Evolutionary conservation across 2,329 filamentous ascomycete species (phyloP), one percentile per base, ranked within the genome.

Genomic region (Trichoderma cornu-damae): DNA sequence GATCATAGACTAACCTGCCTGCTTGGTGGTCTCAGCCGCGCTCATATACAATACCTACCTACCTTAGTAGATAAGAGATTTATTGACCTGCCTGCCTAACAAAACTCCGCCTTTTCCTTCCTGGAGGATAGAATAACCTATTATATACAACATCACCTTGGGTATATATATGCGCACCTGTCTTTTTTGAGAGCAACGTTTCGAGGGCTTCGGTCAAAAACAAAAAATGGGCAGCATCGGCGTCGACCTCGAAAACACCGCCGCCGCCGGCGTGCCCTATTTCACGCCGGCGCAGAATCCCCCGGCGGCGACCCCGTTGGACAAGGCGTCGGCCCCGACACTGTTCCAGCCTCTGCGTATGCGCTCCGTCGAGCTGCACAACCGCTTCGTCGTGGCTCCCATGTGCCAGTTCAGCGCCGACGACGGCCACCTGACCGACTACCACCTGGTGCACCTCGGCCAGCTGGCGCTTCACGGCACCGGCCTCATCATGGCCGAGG

Each of bases 391-490:
- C 50, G 80, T 83, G 48, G 77, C 79, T 52, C 83, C 83, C 57
- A 85, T 86, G 81, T 86, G 83, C 71, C 80, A 76, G 63, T 84
- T 83, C 72, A 80, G 77, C 24, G 77, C 80, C 60, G 66, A 77
- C 46, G 71, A 82, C 61, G 81, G 92, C 37, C 87, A 93, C 71
- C 76, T 87, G 62, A 92, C 88, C 1, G 80, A 88, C 68, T 96
- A 85, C 81, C 90, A 96, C 70, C 76, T 93, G 49, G 85, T 90
- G 14, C 91, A 96, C 67, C 78, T 93, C 24, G 89, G 90, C 57
- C 86, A 89, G 60, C 91, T 91, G 64, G 81, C 89, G 20, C 78
- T 87, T 59, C 84, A 87, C 57, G 92, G 92, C 11, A 86, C 88
- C 0, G 88, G 83, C 1, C 76, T 96, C 16, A 76, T 87, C 48